phyloP scores from a whole-genome alignment of 345 rosid species.

The Arabis hirsuta region DNA sequence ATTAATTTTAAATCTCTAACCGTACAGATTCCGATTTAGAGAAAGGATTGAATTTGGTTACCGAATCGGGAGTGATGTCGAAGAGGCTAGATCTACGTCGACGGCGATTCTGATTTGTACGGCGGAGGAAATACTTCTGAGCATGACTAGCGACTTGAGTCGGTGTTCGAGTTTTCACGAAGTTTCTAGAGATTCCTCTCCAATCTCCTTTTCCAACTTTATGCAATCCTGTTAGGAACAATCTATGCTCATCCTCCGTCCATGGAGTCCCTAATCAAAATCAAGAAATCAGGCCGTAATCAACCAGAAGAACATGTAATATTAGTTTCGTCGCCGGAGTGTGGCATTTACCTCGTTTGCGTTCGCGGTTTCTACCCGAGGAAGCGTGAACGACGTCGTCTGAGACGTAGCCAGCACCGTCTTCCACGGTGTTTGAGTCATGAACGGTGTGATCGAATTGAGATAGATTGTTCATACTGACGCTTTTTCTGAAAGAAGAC shows the following conservation, averaged over 20 bases:
- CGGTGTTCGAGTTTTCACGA: slow-evolving; percentile 78
- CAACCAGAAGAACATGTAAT: no score
- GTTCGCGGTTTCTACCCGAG: slow-evolving; percentile 64
- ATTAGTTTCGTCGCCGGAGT: no score
- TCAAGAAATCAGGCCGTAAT: no score
- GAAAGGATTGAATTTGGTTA: slow-evolving; percentile 12
- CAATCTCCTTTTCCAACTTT: slow-evolving; percentile 83
- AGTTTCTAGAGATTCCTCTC: slow-evolving; percentile 84
- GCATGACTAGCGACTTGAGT: slow-evolving; percentile 90
- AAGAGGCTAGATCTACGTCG: slow-evolving; percentile 82
- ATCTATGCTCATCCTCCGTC: slow-evolving; percentile 79
- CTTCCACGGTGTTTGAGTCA: slow-evolving; percentile 48
- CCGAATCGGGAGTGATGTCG: slow-evolving; percentile 69
- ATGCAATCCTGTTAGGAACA: slow-evolving; percentile 66
- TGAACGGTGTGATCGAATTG: slow-evolving; percentile 60
- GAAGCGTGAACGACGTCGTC: slow-evolving; percentile 73
- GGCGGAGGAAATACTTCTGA: slow-evolving; percentile 79
- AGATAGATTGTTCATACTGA: slow-evolving; percentile 71
- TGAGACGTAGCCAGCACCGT: slow-evolving; percentile 66
- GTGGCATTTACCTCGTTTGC: slow-evolving; percentile 60
- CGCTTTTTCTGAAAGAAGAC: slow-evolving; percentile 64
- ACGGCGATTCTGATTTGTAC: slow-evolving; percentile 61
- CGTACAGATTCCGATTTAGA: neutral
- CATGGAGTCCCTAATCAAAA: slow-evolving; percentile 66
- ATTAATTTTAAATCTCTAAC: neutral